These are phyloP conservation scores for Stevia rebaudiana DNA, from an alignment of 140 eudicot genomes.

Conservation along the genomic window DNA sequence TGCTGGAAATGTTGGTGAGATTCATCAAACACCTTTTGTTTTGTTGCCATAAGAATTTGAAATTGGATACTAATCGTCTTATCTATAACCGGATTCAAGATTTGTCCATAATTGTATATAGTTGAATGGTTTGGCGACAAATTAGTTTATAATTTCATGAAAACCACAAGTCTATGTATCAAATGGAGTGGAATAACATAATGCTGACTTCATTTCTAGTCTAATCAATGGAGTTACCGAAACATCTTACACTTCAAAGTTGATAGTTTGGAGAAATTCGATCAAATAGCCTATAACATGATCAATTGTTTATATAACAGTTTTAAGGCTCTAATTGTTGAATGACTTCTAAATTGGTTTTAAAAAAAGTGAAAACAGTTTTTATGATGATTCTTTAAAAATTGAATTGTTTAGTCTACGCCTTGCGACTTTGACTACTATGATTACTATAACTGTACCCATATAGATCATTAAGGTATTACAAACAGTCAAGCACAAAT, in stretches of 20 bases:
- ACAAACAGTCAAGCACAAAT: too few species aligned
- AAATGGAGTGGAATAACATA: background rate
- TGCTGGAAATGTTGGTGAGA: background rate
- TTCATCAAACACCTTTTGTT: background rate
- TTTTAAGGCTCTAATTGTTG: too few species aligned
- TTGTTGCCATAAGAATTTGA: background rate
- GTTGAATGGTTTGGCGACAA: background rate
- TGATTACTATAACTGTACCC: too few species aligned
- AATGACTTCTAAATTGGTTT: too few species aligned
- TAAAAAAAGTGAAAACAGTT: too few species aligned
- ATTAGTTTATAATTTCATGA: background rate
- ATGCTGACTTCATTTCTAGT: background rate
- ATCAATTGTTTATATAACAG: background rate
- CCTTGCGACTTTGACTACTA: too few species aligned
- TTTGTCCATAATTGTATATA: constrained; percentile 7
- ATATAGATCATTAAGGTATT: too few species aligned
- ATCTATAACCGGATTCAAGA: background rate
- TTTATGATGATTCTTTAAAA: too few species aligned
- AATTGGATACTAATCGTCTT: background rate
- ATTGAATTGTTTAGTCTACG: too few species aligned
- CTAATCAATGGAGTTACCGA: background rate
- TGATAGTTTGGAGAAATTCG: background rate
- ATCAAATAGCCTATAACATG: background rate
- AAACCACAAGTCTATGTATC: background rate
- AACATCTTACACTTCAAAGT: background rate